These are phyloP conservation scores for Wickerhamomyces hampshirensis DNA, from an alignment of 805 yeast species.

Conservation along the genomic window DNA sequence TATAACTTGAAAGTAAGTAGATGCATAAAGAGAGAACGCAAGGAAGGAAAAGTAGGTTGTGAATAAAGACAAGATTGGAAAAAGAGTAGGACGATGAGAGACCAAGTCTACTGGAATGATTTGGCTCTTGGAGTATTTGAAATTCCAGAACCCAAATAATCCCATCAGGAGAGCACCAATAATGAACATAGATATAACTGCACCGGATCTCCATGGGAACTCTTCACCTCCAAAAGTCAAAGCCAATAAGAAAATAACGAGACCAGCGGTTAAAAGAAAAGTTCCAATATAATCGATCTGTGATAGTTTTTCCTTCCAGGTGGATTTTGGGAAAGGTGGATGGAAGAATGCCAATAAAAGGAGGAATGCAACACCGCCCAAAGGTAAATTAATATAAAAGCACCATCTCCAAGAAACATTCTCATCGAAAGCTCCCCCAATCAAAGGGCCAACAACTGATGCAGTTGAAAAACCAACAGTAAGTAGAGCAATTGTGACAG, in stretches of 20 bases:
- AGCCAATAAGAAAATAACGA: slow-evolving; percentile 42
- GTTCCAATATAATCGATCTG: slow-evolving; percentile 49
- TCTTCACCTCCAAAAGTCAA: slow-evolving; percentile 51
- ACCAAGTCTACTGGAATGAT: slow-evolving; percentile 39
- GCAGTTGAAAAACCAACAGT: slow-evolving; percentile 40
- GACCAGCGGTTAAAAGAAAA: slow-evolving; percentile 35
- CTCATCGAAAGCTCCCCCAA: slow-evolving; percentile 62
- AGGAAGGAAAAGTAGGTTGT: slow-evolving; percentile 37
- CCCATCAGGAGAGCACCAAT: slow-evolving; percentile 18
- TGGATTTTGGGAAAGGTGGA: slow-evolving; percentile 44
- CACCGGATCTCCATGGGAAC: slow-evolving; percentile 51
- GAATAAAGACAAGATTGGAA: slow-evolving; percentile 27
- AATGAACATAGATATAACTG: slow-evolving; percentile 43
- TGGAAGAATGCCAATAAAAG: slow-evolving; percentile 37
- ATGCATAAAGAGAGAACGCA: slow-evolving; percentile 30
- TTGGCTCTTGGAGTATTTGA: slow-evolving; percentile 10
- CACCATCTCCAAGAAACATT: slow-evolving; percentile 73
- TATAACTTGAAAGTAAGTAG: slow-evolving; percentile 49
- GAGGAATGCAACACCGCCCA: slow-evolving; percentile 48
- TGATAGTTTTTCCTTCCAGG: slow-evolving; percentile 32
- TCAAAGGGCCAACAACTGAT: slow-evolving; percentile 54
- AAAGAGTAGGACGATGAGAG: slow-evolving; percentile 29
- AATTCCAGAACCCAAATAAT: slow-evolving; percentile 13
- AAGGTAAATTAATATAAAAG: slow-evolving; percentile 63
- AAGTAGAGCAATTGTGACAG: slow-evolving; percentile 16